A percentile compares a stretch with the other conserved stretches of the same genome.
Conservation (phyloP, 1,284 basidiomycete genomes). For the Ustilago sp. region DNA sequence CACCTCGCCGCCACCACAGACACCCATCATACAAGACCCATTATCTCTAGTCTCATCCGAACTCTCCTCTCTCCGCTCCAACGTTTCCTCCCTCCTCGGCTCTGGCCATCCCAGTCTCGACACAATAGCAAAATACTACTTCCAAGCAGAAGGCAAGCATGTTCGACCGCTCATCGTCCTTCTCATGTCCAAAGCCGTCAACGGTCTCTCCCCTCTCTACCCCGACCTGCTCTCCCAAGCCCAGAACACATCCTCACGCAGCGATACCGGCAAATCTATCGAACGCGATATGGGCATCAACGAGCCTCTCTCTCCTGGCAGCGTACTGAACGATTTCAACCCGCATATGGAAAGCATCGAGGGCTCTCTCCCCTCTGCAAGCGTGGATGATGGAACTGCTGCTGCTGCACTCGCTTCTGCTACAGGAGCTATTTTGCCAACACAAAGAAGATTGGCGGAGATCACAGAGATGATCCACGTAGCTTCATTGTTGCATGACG, state of each 20-base stretch:
- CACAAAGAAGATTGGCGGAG: slow-evolving; percentile 90
- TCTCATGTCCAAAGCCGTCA: slow-evolving; percentile 90
- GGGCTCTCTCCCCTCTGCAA: slow-evolving; percentile 11
- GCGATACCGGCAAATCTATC: slow-evolving; percentile 61
- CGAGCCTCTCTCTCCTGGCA: slow-evolving; percentile 77
- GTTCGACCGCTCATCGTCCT: slow-evolving; percentile 90
- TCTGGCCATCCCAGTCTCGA: slow-evolving; percentile 88
- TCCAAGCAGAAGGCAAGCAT: slow-evolving; percentile 80
- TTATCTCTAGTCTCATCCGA: slow-evolving; percentile 70
- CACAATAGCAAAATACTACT: slow-evolving; percentile 92
- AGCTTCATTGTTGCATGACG: slow-evolving; percentile 93
- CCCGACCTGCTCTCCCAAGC: slow-evolving; percentile 68
- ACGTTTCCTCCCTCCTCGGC: slow-evolving; percentile 83
- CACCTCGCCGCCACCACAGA: slow-evolving; percentile 6
- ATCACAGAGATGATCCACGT: slow-evolving; percentile 99
- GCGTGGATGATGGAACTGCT: slow-evolving; percentile 16
- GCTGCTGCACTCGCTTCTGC: slow-evolving; percentile 23
- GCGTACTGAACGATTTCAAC: slow-evolving; percentile 87
- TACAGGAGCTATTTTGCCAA: slow-evolving; percentile 75
- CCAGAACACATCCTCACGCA: slow-evolving; percentile 56
- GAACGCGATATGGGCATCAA: slow-evolving; percentile 72
- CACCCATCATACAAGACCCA: slow-evolving; percentile 55
- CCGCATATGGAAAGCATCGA: slow-evolving; percentile 71
- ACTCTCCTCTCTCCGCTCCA: slow-evolving; percentile 80
- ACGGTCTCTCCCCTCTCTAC: slow-evolving; percentile 77